phyloP scores from a whole-genome alignment of 768 basidiomycete species.

The Candolleomyces aberdarensis region DNA sequence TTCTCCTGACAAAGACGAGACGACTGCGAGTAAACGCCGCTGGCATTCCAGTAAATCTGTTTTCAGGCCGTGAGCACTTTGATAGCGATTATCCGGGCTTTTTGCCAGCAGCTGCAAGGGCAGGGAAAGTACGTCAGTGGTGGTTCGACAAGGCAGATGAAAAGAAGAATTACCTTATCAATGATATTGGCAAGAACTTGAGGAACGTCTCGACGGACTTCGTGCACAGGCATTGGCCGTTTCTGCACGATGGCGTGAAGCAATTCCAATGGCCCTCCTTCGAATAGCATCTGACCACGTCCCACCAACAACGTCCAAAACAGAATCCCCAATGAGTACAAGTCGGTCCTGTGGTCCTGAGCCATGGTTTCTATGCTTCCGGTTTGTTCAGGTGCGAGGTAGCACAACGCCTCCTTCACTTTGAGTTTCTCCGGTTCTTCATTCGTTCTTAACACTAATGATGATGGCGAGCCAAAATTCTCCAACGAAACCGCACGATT shows the following conservation, averaged over 20 bases:
- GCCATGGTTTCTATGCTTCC: conserved; percentile 69
- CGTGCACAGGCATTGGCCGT: conserved; percentile 71
- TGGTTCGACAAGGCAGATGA: background rate
- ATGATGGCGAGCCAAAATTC: conserved; percentile 67
- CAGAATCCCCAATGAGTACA: conserved; percentile 70
- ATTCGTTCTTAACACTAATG: conserved; percentile 58
- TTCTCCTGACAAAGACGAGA: conserved; percentile 54
- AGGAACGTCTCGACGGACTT: conserved; percentile 69
- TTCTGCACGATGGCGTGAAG: conserved; percentile 71
- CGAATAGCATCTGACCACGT: conserved; percentile 60
- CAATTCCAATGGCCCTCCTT: conserved; percentile 60
- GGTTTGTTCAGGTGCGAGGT: conserved; percentile 75
- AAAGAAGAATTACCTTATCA: conserved; percentile 47
- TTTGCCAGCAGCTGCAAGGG: conserved; percentile 56
- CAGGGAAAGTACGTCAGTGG: conserved; percentile 7
- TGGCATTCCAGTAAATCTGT: conserved; percentile 69
- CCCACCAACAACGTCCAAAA: conserved; percentile 78
- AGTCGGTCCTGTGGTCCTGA: conserved; percentile 71
- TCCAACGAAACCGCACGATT: conserved; percentile 72
- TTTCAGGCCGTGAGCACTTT: conserved; percentile 68
- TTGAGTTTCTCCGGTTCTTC: conserved; percentile 64
- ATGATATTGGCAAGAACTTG: conserved; percentile 69
- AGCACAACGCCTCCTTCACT: conserved; percentile 73
- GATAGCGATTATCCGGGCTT: conserved; percentile 65
- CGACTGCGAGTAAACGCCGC: conserved; percentile 54